phyloP scores from a whole-genome alignment of 257 asterid species.

The Ophiorrhiza pumila region DNA sequence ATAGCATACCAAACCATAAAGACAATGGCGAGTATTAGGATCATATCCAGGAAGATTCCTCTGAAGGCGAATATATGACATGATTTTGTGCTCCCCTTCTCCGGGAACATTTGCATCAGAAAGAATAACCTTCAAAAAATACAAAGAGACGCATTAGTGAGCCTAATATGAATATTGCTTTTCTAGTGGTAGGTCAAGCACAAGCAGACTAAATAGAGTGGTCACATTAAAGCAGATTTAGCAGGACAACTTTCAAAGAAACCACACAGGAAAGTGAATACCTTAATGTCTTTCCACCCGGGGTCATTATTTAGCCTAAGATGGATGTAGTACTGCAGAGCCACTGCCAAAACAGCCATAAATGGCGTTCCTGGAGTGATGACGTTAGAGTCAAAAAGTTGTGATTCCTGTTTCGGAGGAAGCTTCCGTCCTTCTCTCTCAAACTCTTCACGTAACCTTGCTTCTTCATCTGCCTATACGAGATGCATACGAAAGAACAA shows the following conservation, averaged over 20 bases:
- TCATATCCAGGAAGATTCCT: slow-evolving; percentile 87
- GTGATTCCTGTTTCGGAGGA: slow-evolving; percentile 82
- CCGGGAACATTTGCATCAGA: slow-evolving; percentile 99
- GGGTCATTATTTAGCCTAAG: slow-evolving; percentile 78
- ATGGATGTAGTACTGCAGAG: slow-evolving; percentile 83
- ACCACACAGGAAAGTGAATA: slow-evolving; percentile 15
- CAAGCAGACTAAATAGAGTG: not conserved
- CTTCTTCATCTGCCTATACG: slow-evolving; percentile 88
- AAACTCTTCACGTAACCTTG: slow-evolving; percentile 75
- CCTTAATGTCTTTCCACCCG: slow-evolving; percentile 95
- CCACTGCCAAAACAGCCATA: slow-evolving; percentile 83
- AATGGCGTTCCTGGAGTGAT: slow-evolving; percentile 95
- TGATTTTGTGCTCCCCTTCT: slow-evolving; percentile 96
- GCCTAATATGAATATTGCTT: not conserved
- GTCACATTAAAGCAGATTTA: not conserved
- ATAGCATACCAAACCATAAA: slow-evolving; percentile 82
- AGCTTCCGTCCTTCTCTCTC: slow-evolving; percentile 86
- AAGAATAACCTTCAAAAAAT: slow-evolving; percentile 70
- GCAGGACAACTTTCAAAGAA: not conserved
- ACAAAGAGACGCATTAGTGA: slow-evolving; percentile 8
- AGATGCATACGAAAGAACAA: slow-evolving; percentile 14
- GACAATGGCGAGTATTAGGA: slow-evolving; percentile 91
- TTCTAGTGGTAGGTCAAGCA: slow-evolving; percentile 1
- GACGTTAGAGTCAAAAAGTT: slow-evolving; percentile 79
- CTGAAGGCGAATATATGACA: slow-evolving; percentile 90